Conservation (phyloP, 441 rosid species). For the Breynia disticha region DNA sequence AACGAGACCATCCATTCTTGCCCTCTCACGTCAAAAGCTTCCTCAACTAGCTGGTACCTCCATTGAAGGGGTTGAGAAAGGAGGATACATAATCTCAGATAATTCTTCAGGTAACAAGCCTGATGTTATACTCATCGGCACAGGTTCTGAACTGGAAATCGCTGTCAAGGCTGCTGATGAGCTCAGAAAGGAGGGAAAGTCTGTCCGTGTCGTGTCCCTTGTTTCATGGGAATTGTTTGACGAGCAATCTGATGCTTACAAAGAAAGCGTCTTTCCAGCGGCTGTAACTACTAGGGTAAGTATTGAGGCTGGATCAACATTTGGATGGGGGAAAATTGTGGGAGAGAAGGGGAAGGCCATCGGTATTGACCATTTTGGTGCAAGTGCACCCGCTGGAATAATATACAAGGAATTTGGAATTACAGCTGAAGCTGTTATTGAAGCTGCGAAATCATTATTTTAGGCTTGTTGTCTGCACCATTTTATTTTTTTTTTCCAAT, state of each 20-base stretch:
- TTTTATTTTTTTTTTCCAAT: not conserved
- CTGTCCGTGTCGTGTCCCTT: conserved; percentile 70
- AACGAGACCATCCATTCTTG: conserved; percentile 75
- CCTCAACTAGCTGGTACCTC: conserved; percentile 73
- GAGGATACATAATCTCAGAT: conserved; percentile 75
- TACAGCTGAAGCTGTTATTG: conserved; percentile 60
- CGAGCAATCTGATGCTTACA: conserved; percentile 63
- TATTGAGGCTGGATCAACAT: conserved; percentile 81
- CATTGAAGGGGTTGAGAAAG: conserved; percentile 68
- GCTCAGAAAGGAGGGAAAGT: conserved; percentile 71
- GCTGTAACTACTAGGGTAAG: conserved; percentile 71
- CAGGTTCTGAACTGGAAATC: conserved; percentile 80
- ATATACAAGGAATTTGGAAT: conserved; percentile 76
- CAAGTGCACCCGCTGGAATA: conserved; percentile 76
- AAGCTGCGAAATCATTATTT: conserved; percentile 48
- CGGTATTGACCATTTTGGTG: conserved; percentile 71
- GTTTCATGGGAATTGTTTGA: conserved; percentile 85
- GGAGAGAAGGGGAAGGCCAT: conserved; percentile 70
- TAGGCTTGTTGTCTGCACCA: conserved; percentile 13
- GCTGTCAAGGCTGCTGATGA: conserved; percentile 68
- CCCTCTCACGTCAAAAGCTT: conserved; percentile 81
- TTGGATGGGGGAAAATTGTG: conserved; percentile 75
- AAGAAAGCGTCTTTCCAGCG: conserved; percentile 73
- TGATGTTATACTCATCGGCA: conserved; percentile 67
- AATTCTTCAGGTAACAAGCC: conserved; percentile 73